Base-by-base conservation (phyloP, 176 grass and related monocot genomes). In the Poa annua region DNA sequence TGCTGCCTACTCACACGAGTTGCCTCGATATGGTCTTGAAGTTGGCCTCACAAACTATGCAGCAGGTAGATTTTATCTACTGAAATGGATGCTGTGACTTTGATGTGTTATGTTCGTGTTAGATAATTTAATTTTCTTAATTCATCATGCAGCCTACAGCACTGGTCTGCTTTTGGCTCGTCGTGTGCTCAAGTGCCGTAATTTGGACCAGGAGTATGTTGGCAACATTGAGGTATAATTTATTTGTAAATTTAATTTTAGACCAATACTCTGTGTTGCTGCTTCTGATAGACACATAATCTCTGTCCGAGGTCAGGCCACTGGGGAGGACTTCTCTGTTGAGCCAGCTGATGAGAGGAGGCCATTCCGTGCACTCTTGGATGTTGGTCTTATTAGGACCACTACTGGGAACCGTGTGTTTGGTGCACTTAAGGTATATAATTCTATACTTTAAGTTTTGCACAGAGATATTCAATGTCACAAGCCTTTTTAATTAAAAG, bases 81-180 rank as follows among this genome's bases (percentile, higher is more conserved):
- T 70, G 29, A 29, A 29, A 29, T 29, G 29, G 29, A 29, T 29
- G 29, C 29, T 29, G 29, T 29, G 29, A 29, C 29, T 29, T 29
- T 29, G 29, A 29, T 2, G 29, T 29, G 29, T 1, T 29, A 29
- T 29, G 29, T 29, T n/a, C n/a, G 29, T 29, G 29, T 29, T 29
- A 29, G 1, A 29, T 29, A 29, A 29, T 29, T 29, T 29, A 29
- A 29, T 29, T 29, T 1, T 29, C 29, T 29, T 29, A 29, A 29
- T 29, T 16, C 57, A 33, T 62, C 53, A 2, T 88, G 36, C 72
- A 93, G 91, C 88, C 2, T 93, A 93, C 65, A 88, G 88, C 64
- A 93, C 88, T 77, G 91, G 91, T n/a, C 85, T 93, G 63, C 85
- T 93, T 39, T 86, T 93, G 88, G 91, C 88, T 72, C 88, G 88